Evolutionary conservation across 441 rosid genomes (phyloP).

Genomic region (Manihot esculenta): DNA sequence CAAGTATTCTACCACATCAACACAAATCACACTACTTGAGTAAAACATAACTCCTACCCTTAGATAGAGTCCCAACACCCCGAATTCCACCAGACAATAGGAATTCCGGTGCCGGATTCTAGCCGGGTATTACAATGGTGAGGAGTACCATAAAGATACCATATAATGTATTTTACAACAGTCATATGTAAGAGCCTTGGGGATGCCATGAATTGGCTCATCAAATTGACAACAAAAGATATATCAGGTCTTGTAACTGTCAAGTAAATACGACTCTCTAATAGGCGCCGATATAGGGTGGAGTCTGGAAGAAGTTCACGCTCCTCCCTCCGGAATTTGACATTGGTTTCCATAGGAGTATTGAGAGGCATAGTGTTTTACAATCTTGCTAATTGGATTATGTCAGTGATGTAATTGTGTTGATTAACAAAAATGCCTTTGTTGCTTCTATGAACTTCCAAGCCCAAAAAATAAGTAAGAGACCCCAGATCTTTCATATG

Average conservation of each 20-base stretch:
- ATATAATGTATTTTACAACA: not conserved
- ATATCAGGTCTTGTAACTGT: not conserved
- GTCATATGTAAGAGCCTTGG: not conserved
- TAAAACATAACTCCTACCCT: too few species aligned
- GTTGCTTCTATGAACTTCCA: not conserved
- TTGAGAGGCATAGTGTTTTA: not conserved
- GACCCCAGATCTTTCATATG: not conserved
- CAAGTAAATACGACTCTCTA: conserved; percentile 6
- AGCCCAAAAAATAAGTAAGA: not conserved
- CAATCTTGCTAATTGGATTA: conserved; percentile 9
- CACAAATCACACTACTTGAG: too few species aligned
- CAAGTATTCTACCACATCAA: too few species aligned
- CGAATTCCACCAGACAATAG: too few species aligned
- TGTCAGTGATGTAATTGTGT: not conserved
- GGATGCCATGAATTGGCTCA: conserved; percentile 9
- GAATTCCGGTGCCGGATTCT: too few species aligned
- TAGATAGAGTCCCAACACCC: too few species aligned
- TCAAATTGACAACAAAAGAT: not conserved
- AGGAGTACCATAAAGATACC: not conserved
- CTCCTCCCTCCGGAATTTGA: not conserved
- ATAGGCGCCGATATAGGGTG: not conserved
- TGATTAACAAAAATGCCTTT: not conserved
- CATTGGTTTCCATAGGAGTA: not conserved
- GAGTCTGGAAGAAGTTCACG: not conserved
- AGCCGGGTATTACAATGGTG: too few species aligned